A percentile compares a stretch with the other conserved stretches of the same genome.
Conservation (phyloP, 2,329 filamentous ascomycete species). For the Penicillium sp. region DNA sequence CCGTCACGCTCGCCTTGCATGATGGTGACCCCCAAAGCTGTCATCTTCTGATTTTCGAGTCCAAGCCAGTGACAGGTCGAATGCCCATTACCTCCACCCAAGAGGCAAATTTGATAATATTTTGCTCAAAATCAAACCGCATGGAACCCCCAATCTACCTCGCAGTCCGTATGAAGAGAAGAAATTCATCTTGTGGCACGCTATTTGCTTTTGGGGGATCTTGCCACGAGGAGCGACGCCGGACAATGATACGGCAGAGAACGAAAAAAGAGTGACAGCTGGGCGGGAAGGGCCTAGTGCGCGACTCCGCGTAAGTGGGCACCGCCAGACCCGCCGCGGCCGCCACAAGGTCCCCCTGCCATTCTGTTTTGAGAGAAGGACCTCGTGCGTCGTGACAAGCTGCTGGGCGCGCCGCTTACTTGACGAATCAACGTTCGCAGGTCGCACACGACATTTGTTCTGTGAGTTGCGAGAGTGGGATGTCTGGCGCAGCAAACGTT, state of each 20-base stretch:
- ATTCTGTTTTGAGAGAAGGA: constrained; percentile 6
- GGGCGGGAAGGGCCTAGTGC: constrained; percentile 30
- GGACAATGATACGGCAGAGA: constrained; percentile 7
- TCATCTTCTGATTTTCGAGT: constrained; percentile 15
- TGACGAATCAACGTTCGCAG: constrained; percentile 20
- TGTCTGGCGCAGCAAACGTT: not conserved
- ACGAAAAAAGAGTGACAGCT: constrained; percentile 21
- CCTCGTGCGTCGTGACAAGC: constrained; percentile 5
- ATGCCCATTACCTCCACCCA: constrained; percentile 1
- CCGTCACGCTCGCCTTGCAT: constrained; percentile 7
- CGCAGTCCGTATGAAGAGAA: constrained; percentile 7
- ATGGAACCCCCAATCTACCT: not conserved
- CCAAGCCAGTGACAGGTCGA: constrained; percentile 16
- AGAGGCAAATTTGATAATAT: constrained; percentile 1
- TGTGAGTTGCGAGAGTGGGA: constrained; percentile 8
- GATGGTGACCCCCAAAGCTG: not conserved
- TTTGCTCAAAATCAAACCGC: not conserved
- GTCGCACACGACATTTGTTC: constrained; percentile 9
- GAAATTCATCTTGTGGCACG: not conserved
- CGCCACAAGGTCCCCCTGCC: not conserved
- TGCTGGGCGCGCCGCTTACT: constrained; percentile 10
- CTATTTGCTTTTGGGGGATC: not conserved
- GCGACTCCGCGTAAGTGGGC: constrained; percentile 8
- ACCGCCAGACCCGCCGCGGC: not conserved
- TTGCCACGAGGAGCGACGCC: constrained; percentile 1